phyloP scores from a whole-genome alignment of 1,284 basidiomycete species.

The Ganoderma resinaceum region DNA sequence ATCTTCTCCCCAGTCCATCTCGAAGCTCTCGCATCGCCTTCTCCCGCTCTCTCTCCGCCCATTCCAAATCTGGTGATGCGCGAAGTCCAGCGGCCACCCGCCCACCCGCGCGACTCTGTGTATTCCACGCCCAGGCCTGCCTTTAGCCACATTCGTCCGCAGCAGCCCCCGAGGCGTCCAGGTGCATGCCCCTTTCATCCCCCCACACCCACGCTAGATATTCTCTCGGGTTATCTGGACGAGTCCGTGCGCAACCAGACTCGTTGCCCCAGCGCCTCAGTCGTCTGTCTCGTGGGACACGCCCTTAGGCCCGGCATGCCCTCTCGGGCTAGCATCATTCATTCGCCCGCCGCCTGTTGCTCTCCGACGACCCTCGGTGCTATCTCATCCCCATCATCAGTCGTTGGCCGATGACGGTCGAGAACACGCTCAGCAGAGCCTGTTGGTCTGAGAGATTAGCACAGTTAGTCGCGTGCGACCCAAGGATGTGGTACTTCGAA shows the following conservation, averaged over 20 bases:
- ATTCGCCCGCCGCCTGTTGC: not conserved
- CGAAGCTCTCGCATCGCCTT: not conserved
- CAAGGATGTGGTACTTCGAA: not conserved
- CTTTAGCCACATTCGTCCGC: conserved; percentile 16
- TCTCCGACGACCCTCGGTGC: not conserved
- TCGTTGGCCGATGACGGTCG: not conserved
- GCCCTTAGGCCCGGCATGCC: not conserved
- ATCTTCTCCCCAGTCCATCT: conserved; percentile 17
- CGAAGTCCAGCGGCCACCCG: not conserved
- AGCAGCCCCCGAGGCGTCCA: conserved; percentile 3
- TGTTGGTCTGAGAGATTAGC: not conserved
- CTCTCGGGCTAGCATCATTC: conserved; percentile 5
- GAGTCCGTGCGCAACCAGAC: not conserved
- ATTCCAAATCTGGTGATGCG: conserved; percentile 11
- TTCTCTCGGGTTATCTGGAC: conserved; percentile 4
- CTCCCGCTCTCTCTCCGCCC: conserved; percentile 17
- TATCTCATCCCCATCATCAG: not conserved
- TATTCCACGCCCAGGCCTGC: conserved; percentile 1
- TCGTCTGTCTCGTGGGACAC: not conserved
- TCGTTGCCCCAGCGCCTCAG: not conserved
- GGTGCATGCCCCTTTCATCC: not conserved
- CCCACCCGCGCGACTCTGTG: not conserved
- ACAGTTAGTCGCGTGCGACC: not conserved
- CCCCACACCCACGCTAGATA: not conserved
- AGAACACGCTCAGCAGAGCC: not conserved